Evolutionary conservation across 441 rosid genomes (phyloP).

Genomic region (Eruca vesicaria): DNA sequence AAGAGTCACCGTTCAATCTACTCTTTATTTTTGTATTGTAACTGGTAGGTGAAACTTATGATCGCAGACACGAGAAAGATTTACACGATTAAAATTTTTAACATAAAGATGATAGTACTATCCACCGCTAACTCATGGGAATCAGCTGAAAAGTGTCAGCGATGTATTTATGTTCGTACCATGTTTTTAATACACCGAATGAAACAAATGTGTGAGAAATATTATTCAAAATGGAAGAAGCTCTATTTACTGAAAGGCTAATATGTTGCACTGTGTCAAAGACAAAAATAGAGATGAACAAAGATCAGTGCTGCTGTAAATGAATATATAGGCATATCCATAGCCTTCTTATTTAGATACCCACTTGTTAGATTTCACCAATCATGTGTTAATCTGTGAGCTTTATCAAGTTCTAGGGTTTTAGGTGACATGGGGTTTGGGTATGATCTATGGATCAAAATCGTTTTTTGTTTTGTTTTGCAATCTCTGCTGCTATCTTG

Average conservation of each 20-base stretch:
- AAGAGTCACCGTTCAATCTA: background rate
- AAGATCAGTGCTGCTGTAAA: no score
- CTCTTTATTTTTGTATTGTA: background rate
- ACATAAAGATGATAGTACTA: no score
- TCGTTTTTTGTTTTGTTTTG: background rate
- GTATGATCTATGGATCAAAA: no score
- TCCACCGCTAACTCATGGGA: background rate
- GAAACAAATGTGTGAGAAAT: background rate
- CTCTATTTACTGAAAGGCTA: background rate
- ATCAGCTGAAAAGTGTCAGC: background rate
- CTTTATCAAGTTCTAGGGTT: background rate
- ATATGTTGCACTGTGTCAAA: background rate
- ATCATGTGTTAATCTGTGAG: background rate
- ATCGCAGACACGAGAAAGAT: background rate
- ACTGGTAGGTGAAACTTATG: background rate
- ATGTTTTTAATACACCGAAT: background rate
- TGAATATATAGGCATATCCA: no score
- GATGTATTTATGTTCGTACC: background rate
- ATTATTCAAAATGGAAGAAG: background rate
- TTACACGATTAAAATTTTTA: background rate
- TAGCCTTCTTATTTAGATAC: background rate
- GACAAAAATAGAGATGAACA: no score
- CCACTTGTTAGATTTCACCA: background rate
- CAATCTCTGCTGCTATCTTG: no score
- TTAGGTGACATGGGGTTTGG: no score